These are phyloP conservation scores for Leccinum subgranulosum DNA, from an alignment of 768 basidiomycete genomes.

Conservation along the genomic window DNA sequence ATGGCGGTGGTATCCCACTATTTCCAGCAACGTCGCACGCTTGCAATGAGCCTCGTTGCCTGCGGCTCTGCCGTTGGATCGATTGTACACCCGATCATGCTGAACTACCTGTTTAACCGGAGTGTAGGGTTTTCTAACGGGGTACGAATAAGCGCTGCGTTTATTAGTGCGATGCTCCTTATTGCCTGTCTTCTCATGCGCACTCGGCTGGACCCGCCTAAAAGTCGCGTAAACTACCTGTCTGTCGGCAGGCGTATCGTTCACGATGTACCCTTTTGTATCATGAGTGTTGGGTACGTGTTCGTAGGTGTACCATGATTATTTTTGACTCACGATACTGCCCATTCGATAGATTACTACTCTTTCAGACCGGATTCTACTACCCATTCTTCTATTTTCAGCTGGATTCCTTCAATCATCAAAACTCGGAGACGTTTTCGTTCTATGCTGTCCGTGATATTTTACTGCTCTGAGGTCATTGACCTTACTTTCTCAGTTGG, in stretches of 20 bases:
- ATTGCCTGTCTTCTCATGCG: constrained; percentile 3
- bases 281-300: not conserved
- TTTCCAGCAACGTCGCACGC: constrained; percentile 25
- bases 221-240: not conserved
- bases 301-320: not conserved
- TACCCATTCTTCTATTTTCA: constrained; percentile 32
- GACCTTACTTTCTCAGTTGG: constrained; percentile 31
- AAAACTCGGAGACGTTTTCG: constrained; percentile 31
- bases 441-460: constrained; percentile 46
- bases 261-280: not conserved
- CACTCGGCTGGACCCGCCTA: not conserved
- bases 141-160: not conserved
- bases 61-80: constrained; percentile 33
- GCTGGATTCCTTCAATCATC: not conserved
- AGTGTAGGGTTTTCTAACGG: not conserved
- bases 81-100: constrained; percentile 17
- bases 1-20: constrained; percentile 36
- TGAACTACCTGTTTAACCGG: constrained; percentile 21
- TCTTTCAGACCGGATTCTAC: constrained; percentile 42
- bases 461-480: not conserved
- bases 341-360: constrained; percentile 4
- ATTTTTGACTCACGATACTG: not conserved
- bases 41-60: constrained; percentile 43
- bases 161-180: not conserved
- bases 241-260: not conserved